These are phyloP conservation scores for Primulina tabacum DNA, from an alignment of 257 asterid genomes.

Conservation along the genomic window DNA sequence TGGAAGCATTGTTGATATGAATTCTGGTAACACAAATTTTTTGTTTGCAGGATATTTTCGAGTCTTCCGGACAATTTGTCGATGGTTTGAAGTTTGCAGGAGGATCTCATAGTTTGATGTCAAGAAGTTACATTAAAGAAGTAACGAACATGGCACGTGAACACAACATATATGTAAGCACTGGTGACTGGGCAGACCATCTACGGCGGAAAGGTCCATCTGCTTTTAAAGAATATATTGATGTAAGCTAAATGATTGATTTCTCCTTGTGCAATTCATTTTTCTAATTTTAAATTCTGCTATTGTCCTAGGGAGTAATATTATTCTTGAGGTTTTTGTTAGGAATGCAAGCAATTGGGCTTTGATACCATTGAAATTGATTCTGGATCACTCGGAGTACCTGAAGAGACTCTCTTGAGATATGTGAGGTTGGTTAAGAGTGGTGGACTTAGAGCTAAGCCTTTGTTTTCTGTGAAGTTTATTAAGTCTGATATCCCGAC, in stretches of 20 bases:
- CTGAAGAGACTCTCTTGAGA: slow-evolving; percentile 85
- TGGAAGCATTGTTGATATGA: background rate
- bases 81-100: slow-evolving; percentile 84
- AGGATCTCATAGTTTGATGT: slow-evolving; percentile 72
- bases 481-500: slow-evolving; percentile 74
- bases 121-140: slow-evolving; percentile 60
- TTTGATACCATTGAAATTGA: slow-evolving; percentile 86
- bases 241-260: slow-evolving; percentile 35
- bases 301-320: background rate
- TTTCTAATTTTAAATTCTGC: background rate
- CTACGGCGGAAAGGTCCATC: slow-evolving; percentile 60
- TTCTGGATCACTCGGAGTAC: slow-evolving; percentile 66
- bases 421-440: slow-evolving; percentile 84
- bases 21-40: background rate
- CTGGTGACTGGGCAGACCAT: slow-evolving; percentile 80
- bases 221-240: slow-evolving; percentile 61
- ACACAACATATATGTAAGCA: slow-evolving; percentile 77
- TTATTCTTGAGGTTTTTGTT: slow-evolving; percentile 9
- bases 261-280: background rate
- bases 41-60: slow-evolving; percentile 66
- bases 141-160: slow-evolving; percentile 73
- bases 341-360: slow-evolving; percentile 92
- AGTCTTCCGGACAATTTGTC: slow-evolving; percentile 81
- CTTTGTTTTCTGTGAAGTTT: slow-evolving; percentile 73
- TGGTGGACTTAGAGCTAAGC: slow-evolving; percentile 80